Base-by-base conservation (phyloP, 352 stramenopile species). In the Lagenidium giganteum region DNA sequence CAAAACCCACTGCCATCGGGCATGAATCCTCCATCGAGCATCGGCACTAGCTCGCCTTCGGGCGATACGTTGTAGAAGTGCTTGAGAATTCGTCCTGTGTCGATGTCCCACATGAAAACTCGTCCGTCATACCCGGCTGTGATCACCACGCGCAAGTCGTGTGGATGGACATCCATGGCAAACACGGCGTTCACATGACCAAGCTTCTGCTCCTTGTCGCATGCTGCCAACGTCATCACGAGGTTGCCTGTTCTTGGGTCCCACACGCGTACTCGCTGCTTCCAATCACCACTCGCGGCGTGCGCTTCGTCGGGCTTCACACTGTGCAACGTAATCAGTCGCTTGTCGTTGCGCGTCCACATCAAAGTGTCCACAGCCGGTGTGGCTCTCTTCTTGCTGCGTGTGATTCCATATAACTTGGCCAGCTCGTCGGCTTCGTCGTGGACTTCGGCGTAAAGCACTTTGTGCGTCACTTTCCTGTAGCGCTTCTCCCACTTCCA, bases 71-170 rank as follows among this genome's bases (percentile, higher is more conserved):
- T 88, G 18, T 50, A 66, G 33, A 81, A 88, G 2, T 62, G 61
- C 37, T 83, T 81, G 25, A 90, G 44, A 51, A 87, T 70, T 28
- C 57, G 55, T 6, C 78, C 80, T 0, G 67, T 69, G 7, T 76
- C 70, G 14, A 95, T 88, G 54, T 95, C 76, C 84, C 84, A 95
- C 24, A 94, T 47, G 27, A 81, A 86, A 11, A 95, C 68, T 12
- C 79, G 74, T 1, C 81, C 78, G 47, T 95, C 84, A 39, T 95
- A 86, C 4, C 84, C 84, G 35, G 70, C 82, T 13, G 81, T 94
- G 16, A 94, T 58, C 12, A 92, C 47, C 26, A 95, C 76, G 21
- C 64, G 62, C 65, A 68, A 81, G 49, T 93, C 71, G 1, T 43
- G 76, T 14, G 84, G 84, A 42, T 95, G 84, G 6, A 73, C 62